Conservation (phyloP, 495 filamentous ascomycete genomes). For the Tuber indicum region DNA sequence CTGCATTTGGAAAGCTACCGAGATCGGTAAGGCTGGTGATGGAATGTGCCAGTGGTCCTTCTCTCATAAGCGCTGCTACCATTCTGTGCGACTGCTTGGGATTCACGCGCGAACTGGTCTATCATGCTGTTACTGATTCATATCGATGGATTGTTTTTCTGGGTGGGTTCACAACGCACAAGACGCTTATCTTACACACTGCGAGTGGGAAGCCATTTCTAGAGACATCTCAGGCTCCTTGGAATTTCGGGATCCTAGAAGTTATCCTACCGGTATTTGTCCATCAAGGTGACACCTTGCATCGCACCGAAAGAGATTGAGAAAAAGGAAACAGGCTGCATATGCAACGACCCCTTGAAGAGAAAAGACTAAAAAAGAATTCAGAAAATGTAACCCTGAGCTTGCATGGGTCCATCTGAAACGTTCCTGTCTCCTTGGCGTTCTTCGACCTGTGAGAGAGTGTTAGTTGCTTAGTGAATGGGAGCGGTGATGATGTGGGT, state of each 20-base stretch:
- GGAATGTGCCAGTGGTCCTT: neutral
- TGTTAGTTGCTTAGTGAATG: conserved; percentile 1
- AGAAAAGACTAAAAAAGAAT: neutral
- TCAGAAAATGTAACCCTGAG: conserved; percentile 6
- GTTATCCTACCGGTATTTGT: neutral
- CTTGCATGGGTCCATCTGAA: conserved; percentile 10
- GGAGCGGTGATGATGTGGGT: neutral
- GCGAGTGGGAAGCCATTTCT: neutral
- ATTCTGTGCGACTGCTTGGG: neutral
- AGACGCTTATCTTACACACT: neutral
- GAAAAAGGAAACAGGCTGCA: neutral
- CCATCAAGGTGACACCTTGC: neutral
- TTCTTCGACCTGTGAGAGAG: conserved; percentile 18
- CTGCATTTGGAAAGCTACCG: neutral
- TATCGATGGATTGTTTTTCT: neutral
- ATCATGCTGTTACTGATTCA: neutral
- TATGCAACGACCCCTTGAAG: conserved; percentile 1
- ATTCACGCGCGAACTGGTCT: neutral
- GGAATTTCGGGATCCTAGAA: neutral
- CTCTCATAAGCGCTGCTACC: neutral
- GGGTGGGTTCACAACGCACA: neutral
- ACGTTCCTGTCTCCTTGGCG: conserved; percentile 36
- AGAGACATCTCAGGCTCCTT: neutral
- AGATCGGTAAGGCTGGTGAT: neutral
- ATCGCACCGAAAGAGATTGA: neutral